phyloP scores from a whole-genome alignment of 1,284 basidiomycete species.

The Lentinula novae-zelandiae region DNA sequence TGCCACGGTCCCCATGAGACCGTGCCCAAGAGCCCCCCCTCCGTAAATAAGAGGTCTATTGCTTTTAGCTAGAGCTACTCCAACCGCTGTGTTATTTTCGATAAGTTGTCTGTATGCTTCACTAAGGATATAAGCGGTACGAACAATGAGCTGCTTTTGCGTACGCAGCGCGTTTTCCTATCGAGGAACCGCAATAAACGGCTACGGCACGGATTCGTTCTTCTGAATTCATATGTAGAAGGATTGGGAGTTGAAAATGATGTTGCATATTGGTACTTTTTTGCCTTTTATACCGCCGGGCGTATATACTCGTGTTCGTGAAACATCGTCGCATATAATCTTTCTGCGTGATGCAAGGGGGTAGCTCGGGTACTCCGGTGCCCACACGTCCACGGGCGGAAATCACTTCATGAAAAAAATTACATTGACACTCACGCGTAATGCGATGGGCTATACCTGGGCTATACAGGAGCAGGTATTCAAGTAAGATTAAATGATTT shows the following conservation, averaged over 20 bases:
- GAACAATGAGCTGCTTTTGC: conserved; percentile 66
- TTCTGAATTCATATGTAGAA: neutral
- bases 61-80: conserved; percentile 64
- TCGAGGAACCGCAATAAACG: conserved; percentile 78
- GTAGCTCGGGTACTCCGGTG: no score
- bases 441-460: no score
- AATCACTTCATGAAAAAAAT: no score
- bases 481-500: no score
- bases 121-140: conserved; percentile 23
- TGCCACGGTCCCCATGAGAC: conserved; percentile 86
- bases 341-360: no score
- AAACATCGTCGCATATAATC: no score
- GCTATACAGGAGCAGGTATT: no score
- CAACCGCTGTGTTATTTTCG: conserved; percentile 52
- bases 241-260: neutral
- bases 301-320: neutral
- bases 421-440: no score
- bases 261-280: neutral
- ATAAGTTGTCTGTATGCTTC: neutral
- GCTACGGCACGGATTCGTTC: conserved; percentile 43
- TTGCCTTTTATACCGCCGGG: no score
- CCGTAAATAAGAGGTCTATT: conserved; percentile 80
- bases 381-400: no score
- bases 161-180: conserved; percentile 61
- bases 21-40: conserved; percentile 67